Percentiles rank a stretch among this genome's conserved stretches.
Evolutionary conservation across 2,329 filamentous ascomycete genomes (phyloP).

Genomic region (Exophiala alcalophila): DNA sequence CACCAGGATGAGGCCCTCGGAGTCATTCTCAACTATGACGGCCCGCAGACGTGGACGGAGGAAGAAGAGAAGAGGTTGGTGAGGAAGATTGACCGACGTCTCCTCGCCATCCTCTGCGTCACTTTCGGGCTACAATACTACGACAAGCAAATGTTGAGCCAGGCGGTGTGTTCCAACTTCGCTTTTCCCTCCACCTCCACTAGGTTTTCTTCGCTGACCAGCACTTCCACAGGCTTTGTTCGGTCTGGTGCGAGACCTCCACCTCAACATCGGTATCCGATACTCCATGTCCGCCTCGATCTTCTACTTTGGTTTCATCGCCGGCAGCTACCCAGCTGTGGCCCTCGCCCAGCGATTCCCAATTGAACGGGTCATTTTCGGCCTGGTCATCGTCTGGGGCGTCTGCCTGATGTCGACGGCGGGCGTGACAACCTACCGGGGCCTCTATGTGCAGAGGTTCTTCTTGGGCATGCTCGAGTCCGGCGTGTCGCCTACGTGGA

Average conservation of each 20-base stretch:
- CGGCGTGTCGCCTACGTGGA: constrained; percentile 63
- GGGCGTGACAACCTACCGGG: constrained; percentile 59
- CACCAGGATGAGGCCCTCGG: too few species aligned
- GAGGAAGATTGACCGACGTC: too few species aligned
- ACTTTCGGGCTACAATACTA: too few species aligned
- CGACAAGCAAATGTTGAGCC: too few species aligned
- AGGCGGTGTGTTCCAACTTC: too few species aligned
- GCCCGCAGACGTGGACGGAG: too few species aligned
- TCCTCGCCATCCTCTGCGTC: too few species aligned
- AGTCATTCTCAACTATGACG: too few species aligned
- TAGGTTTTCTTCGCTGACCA: not conserved
- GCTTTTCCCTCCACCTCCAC: not conserved
- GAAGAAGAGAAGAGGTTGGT: too few species aligned
- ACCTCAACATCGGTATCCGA: constrained; percentile 40
- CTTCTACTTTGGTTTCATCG: constrained; percentile 74
- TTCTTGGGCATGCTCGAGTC: constrained; percentile 61
- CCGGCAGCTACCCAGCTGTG: constrained; percentile 69
- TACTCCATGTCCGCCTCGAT: constrained; percentile 24
- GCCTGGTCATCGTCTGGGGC: constrained; percentile 63
- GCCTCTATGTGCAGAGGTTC: constrained; percentile 65
- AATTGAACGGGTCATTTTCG: constrained; percentile 60
- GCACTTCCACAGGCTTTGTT: constrained; percentile 37
- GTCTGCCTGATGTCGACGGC: constrained; percentile 62
- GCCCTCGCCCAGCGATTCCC: constrained; percentile 66
- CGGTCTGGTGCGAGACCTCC: constrained; percentile 43